Evolutionary conservation across 2,329 filamentous ascomycete genomes (phyloP).

Genomic region (Cyphellophora attinorum): DNA sequence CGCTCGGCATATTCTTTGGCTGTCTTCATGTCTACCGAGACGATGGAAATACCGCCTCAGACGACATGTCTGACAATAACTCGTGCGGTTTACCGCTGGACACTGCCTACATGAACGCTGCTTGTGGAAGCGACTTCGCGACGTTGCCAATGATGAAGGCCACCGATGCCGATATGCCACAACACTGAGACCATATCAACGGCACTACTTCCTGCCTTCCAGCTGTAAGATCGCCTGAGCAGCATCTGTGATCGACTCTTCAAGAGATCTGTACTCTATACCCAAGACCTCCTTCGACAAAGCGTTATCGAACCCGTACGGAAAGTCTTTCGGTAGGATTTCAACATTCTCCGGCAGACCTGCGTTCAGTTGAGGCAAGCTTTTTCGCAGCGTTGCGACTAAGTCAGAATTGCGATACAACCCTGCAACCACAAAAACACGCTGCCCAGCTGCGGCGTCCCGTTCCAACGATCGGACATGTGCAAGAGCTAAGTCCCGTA

Average conservation of each 20-base stretch:
- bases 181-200: no score
- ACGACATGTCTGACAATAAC: no score
- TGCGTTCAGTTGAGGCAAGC: conserved; percentile 30
- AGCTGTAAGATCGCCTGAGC: no score
- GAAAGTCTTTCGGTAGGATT: conserved; percentile 50
- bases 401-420: conserved; percentile 32
- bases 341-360: conserved; percentile 40
- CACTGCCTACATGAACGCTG: no score
- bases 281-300: conserved; percentile 31
- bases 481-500: conserved; percentile 38
- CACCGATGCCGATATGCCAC: no score
- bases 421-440: conserved; percentile 35
- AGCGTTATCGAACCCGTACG: conserved; percentile 30
- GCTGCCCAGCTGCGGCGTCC: conserved; percentile 33
- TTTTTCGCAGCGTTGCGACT: conserved; percentile 30
- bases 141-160: no score
- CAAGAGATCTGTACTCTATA: conserved; percentile 28
- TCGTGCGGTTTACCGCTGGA: no score
- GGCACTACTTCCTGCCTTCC: no score
- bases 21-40: no score
- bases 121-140: no score
- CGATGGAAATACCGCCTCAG: no score
- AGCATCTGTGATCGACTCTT: conserved; percentile 29
- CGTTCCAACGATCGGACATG: conserved; percentile 38
- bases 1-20: no score